Evolutionary conservation across 1,284 basidiomycete genomes (phyloP), one percentile per base, ranked within the genome.

Genomic region (Singerocomus inundabilis): DNA sequence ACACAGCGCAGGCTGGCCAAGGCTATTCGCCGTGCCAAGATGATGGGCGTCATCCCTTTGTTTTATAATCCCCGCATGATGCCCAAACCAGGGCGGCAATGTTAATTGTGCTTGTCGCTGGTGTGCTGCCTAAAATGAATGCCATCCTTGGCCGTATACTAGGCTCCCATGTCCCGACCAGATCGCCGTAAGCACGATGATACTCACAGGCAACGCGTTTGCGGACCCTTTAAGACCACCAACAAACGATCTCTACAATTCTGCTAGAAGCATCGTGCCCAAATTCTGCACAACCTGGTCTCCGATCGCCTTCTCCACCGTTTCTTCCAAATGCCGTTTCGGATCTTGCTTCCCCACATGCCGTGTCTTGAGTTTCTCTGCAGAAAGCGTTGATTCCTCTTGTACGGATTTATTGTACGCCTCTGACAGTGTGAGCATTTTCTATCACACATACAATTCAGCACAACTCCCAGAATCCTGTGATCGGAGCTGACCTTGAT

Each of bases 341-440:
- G 94, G 94, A 74, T 98, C 94, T 63, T 96, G 92, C 72, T 97
- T 98, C 53, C 95, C 95, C 60, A 98, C 94, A 71, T 98, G 95
- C 56, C 94, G 83, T 48, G 93, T 97, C 75, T 96, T 95, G 43
- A 97, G 79, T 67, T 97, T 92, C 43, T 96, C 91, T 15, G 87
- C 68, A 16, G 92, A 89, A 50, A 98, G 74, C 25, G 93, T 96
- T 45, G 93, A 88, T 71, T 98, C 94, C 70, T 98, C 94, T 72
- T 95, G 90, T 32, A 98, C 92, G 0, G 92, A 95, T 70, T 96
- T 96, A 71, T 94, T 95, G 76, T 98, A 98, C 31, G 88, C 85
- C 67, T 88, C 85, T 24, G 95, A 93, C 21, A 98, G 81, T 31
- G 82, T 75, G 48, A 97, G 84, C 94, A 98, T 98, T 48, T 89